Evolutionary conservation across 768 basidiomycete species (phyloP), one percentile per base, ranked within the genome.

Genomic region (Rhizopogon rudus): DNA sequence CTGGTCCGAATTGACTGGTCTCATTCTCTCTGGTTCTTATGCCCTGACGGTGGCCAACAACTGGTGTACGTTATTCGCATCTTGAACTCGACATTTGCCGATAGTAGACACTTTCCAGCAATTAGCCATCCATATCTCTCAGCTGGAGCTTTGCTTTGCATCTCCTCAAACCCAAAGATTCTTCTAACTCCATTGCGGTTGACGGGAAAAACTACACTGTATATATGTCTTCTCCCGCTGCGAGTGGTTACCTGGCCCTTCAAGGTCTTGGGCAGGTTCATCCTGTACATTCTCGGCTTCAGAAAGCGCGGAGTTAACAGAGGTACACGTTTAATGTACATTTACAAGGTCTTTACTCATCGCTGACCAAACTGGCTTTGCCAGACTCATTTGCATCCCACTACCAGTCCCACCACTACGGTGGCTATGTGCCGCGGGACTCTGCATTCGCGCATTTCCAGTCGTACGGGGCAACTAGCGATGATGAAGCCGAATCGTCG

Each of bases 391-490:
- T 56, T 14, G 57, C 57, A 39, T 51, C 57, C 2, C 45, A 17
- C 10, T 58, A 58, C 35, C 57, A 58, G 42, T 56, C 54, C 31
- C 33, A 25, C n/a, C 13, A 28, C 3, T 56, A 58, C 8, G 56
- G 55, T 9, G 57, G 55, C 9, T 58, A 58, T 14, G 44, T 58
- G 6, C 57, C 44, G n/a, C 57, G 22, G 20, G 44, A 50, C 44
- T 58, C 57, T 17, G 12, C 16, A 20, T 58, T 58, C 16, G 20
- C 55, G 1, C 29, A 28, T n/a, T 40, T 56, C 6, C 57, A 58
- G 49, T 56, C 57, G 10, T 56, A 56, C 13, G 57, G 57, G 5
- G 48, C 57, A 6, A 22, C 20, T 35, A 20, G 39, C 3, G 16
- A 35, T 28, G 31, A 33, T 12, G 31, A 46, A 17, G 7, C 0